Evolutionary conservation across 73 alveolate genomes (phyloP).

Genomic region (Blepharisma stoltei): DNA sequence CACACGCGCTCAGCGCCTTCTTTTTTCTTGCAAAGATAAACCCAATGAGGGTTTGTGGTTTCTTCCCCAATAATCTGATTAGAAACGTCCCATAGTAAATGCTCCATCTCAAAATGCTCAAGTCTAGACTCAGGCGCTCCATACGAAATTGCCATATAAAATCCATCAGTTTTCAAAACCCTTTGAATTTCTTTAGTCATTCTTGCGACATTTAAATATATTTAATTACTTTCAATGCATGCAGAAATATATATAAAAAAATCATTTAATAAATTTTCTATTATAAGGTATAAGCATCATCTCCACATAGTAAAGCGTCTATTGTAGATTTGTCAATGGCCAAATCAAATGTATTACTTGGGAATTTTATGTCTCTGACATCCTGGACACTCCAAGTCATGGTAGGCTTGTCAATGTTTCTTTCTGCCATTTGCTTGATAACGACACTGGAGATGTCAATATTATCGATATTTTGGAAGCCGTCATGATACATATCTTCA

Average conservation of each 20-base stretch:
- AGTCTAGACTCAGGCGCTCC: conserved; percentile 83
- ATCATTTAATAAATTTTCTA: too few relatives aligned
- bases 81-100: conserved; percentile 60
- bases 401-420: conserved; percentile 69
- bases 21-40: conserved; percentile 24
- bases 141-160: conserved; percentile 72
- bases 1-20: conserved; percentile 17
- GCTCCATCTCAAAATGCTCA: conserved; percentile 62
- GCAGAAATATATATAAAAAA: conserved; percentile 32
- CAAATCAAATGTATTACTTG: conserved; percentile 62
- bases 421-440: conserved; percentile 81
- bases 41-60: conserved; percentile 17
- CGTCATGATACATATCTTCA: conserved; percentile 95
- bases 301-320: conserved; percentile 81
- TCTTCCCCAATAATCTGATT: conserved; percentile 24
- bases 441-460: conserved; percentile 88
- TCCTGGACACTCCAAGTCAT: conserved; percentile 77
- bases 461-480: conserved; percentile 76
- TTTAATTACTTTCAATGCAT: conserved; percentile 32
- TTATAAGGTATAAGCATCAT: conserved; percentile 58
- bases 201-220: conserved; percentile 58
- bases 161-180: conserved; percentile 69
- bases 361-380: conserved; percentile 64
- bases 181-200: conserved; percentile 79
- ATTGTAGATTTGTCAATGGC: conserved; percentile 85